Base-by-base conservation (phyloP, 768 basidiomycete genomes). In the Podaxis pistillaris region DNA sequence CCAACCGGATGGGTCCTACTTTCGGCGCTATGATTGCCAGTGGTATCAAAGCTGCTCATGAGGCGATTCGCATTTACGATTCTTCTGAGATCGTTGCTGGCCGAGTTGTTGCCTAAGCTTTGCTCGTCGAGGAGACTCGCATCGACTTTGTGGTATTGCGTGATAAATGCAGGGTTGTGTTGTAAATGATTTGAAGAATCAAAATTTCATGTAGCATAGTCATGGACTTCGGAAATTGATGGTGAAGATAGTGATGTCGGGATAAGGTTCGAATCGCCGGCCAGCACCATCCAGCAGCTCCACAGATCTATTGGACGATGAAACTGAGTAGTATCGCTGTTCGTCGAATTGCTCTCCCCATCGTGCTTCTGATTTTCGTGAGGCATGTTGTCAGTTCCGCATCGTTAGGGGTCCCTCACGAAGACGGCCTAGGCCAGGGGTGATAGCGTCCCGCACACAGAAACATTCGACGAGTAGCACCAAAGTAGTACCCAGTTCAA, bases 11-110 rank as follows among this genome's bases (percentile, higher is more conserved):
- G 87, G 86, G 85, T 4, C 89, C 89, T 4, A 90, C 90, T 2
- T 92, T 91, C 66, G 90, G 89, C 24, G 89, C 86, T 0, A 92
- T 92, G 89, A 86, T 91, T 75, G 86, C 79, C 6, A 88, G 86
- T 70, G 90, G 90, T 4, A 82, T 88, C 72, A 88, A 86, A 70
- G 89, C 88, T 22, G 88, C 87, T 1, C 80, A 84, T 62, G 87
- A 88, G 69, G 86, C 86, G 1, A 80, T 86, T 58, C 81, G 78
- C 26, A 73, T 85, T 22, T 72, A 84, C 40, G 81, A 86, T 58
- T 71, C 76, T 40, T 75, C 79, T 49, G 71, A 84, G 65, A 69
- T 89, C 26, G 77, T 79, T 4, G 78, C 81, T 55, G 88, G 87
- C 40, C 85, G 82, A 65, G 75, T 89, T 49, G 77, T 87, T 24